A percentile compares a stretch with the other conserved stretches of the same genome.
Evolutionary conservation across 805 yeast genomes (phyloP).

Genomic region (Candida tibetensis): DNA sequence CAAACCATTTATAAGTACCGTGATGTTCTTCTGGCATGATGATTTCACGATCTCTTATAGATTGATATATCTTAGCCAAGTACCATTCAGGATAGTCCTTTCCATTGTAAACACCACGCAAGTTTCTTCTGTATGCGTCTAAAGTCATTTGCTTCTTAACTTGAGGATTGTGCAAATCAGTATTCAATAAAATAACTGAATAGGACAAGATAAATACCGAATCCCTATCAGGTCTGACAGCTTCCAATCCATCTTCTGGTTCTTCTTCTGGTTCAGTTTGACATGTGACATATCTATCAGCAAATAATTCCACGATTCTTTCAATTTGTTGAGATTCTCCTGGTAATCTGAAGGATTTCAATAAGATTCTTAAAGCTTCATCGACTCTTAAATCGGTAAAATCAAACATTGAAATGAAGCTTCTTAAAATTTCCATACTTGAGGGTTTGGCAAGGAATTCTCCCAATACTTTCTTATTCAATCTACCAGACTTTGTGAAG

Average conservation of each 20-base stretch:
- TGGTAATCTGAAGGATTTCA: constrained; percentile 85
- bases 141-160: constrained; percentile 89
- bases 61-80: constrained; percentile 71
- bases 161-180: constrained; percentile 91
- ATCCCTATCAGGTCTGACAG: constrained; percentile 73
- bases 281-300: constrained; percentile 70
- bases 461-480: constrained; percentile 86
- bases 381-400: constrained; percentile 81
- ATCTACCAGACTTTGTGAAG: constrained; percentile 71
- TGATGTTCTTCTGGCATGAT: constrained; percentile 98
- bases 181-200: constrained; percentile 90
- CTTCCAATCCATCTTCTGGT: constrained; percentile 27
- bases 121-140: constrained; percentile 74
- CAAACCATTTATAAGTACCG: constrained; percentile 89
- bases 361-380: constrained; percentile 80
- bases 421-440: constrained; percentile 55
- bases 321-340: constrained; percentile 98
- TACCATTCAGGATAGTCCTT: constrained; percentile 85
- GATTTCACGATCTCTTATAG: constrained; percentile 82
- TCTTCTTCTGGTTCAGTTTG: constrained; percentile 31
- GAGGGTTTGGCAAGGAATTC: constrained; percentile 78
- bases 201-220: constrained; percentile 87
- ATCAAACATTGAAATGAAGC: constrained; percentile 70
- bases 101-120: constrained; percentile 74
- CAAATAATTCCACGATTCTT: constrained; percentile 82